These are phyloP conservation scores for Saturnispora ahearnii DNA, from an alignment of 805 yeast species.

Conservation along the genomic window DNA sequence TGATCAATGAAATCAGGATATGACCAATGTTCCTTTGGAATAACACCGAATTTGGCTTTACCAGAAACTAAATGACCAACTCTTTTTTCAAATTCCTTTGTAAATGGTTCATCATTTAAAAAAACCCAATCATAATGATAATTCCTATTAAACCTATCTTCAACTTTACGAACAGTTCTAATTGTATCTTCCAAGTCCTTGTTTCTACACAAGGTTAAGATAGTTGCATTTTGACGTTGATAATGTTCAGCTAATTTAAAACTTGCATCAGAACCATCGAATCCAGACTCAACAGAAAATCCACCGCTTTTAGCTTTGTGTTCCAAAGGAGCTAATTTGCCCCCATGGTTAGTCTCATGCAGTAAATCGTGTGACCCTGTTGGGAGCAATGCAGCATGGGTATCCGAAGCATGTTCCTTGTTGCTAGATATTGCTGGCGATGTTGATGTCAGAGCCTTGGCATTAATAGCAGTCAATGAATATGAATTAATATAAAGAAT, in stretches of 20 bases:
- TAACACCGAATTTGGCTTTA: constrained; percentile 56
- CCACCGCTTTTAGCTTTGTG: not conserved
- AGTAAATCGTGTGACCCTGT: too few species aligned
- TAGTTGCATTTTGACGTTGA: constrained; percentile 38
- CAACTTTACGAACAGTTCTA: constrained; percentile 58
- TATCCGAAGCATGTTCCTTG: not conserved
- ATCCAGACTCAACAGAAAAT: not conserved
- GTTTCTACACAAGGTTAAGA: constrained; percentile 63
- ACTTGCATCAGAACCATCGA: constrained; percentile 5
- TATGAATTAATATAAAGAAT: not conserved
- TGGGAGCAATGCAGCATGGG: not conserved
- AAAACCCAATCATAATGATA: constrained; percentile 90
- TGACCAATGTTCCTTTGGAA: constrained; percentile 79
- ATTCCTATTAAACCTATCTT: constrained; percentile 68
- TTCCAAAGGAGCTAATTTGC: not conserved
- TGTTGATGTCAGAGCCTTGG: not conserved
- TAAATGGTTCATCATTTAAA: constrained; percentile 70
- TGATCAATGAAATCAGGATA: constrained; percentile 75
- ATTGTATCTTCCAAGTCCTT: constrained; percentile 49
- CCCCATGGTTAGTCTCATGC: too few species aligned
- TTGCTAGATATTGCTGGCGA: too few species aligned
- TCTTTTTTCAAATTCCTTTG: constrained; percentile 54
- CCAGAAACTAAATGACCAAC: constrained; percentile 55
- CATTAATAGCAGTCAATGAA: not conserved
- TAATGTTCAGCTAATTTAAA: constrained; percentile 10